Conservation (phyloP, 2,329 filamentous ascomycete genomes). For the Endothia cerciana region DNA sequence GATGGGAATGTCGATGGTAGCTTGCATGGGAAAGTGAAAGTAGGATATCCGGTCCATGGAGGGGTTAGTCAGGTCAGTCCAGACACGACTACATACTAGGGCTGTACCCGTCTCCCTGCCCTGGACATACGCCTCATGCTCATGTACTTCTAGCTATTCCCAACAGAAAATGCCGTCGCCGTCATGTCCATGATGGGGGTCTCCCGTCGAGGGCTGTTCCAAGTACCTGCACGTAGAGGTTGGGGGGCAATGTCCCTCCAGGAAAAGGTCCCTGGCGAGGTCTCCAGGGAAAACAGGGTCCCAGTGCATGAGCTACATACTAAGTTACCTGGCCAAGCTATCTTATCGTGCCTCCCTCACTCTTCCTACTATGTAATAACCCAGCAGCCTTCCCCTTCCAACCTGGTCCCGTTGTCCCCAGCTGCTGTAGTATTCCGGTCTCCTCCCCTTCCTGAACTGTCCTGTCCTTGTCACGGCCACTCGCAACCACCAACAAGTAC, state of each 20-base stretch:
- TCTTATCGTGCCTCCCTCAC: background rate
- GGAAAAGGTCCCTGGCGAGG: too few species aligned
- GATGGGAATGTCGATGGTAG: conserved; percentile 7
- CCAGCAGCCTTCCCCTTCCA: background rate
- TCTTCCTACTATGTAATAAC: background rate
- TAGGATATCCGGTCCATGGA: conserved; percentile 17
- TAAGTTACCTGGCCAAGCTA: too few species aligned
- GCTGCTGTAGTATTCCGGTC: background rate
- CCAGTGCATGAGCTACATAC: background rate
- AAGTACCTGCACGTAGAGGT: too few species aligned
- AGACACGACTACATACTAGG: background rate
- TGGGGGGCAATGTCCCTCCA: too few species aligned
- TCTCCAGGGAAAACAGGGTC: too few species aligned
- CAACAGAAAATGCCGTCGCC: too few species aligned
- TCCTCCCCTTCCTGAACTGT: background rate
- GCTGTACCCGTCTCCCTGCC: background rate
- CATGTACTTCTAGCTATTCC: too few species aligned
- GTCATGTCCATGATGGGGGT: too few species aligned
- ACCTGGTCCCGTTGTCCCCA: background rate
- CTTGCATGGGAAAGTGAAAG: conserved; percentile 18
- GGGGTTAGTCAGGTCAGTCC: conserved; percentile 8
- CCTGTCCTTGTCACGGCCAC: background rate
- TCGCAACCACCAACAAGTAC: background rate
- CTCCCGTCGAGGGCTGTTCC: too few species aligned
- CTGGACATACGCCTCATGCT: background rate